Base-by-base conservation (phyloP, 2,329 filamentous ascomycete genomes). In the Diaporthe velutina region DNA sequence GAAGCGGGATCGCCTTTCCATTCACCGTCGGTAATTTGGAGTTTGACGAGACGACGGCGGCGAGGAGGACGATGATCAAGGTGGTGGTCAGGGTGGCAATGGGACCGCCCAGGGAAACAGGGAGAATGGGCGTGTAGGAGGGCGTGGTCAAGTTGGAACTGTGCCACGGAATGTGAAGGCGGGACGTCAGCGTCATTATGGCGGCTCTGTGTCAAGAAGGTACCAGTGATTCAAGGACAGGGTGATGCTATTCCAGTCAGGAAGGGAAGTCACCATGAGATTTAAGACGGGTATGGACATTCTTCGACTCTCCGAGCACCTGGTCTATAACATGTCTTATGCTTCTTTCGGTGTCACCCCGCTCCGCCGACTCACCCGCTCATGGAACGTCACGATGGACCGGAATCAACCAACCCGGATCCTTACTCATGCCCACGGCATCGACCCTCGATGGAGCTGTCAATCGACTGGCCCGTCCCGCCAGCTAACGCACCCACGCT, bases 181-280 rank as follows among this genome's bases (percentile, higher is more conserved):
- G 45, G 33, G 70, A 72, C 5, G 33, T n/a, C 45, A 61, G 42
- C 22, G 45, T n/a, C 70, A 64, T 72, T 19, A 12, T 54, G 70
- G 48, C 7, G 8, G 15, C 42, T 30, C 19, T 25, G 17, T 38
- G 57, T 64, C 8, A 1, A 30, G 17, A 8, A 28, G 9, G 22
- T 15, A 40, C 8, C 15, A n/a, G 33, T 38, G n/a, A 4, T 25
- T 38, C 30, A 28, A 38, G 25, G 15, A 54, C 15, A 38, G 12
- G 13, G 33, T 10, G 19, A 19, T 33, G 22, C 19, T 25, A 12
- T 30, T 48, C 22, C 19, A 35, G 28, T 19, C 25, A 35, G 1
- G 13, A 30, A 22, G 15, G 15, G 40, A 25, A 38, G 17, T 40
- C 35, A 28, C 35, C 22, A 40, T 40, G 57, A 17, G n/a, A 42